A percentile compares a stretch with the other conserved stretches of the same genome.
These are phyloP conservation scores for Avena atlantica DNA, from an alignment of 176 grass and related monocot genomes.

Conservation along the genomic window DNA sequence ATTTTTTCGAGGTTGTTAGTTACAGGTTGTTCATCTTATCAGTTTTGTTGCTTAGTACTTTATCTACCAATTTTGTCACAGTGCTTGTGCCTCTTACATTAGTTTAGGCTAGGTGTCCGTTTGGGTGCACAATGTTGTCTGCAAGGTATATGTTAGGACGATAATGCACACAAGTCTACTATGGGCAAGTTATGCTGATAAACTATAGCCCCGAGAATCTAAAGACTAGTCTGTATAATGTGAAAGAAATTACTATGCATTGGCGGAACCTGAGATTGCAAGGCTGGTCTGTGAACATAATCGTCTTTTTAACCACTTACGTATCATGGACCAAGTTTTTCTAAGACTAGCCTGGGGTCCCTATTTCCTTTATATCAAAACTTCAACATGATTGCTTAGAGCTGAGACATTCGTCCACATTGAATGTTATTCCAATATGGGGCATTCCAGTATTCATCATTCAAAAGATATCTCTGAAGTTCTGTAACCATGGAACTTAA, in stretches of 20 bases:
- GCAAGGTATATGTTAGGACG: neutral
- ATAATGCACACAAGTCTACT: neutral
- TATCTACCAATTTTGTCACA: conserved; percentile 2
- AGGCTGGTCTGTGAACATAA: conserved; percentile 6
- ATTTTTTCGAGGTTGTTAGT: conserved; percentile 18
- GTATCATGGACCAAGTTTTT: conserved; percentile 24
- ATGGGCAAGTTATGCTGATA: conserved; percentile 12
- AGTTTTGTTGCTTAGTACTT: conserved; percentile 16
- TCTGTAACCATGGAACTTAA: neutral
- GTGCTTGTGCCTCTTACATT: neutral
- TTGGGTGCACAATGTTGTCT: conserved; percentile 6
- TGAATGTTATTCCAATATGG: neutral
- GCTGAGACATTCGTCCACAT: neutral
- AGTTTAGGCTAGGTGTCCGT: neutral
- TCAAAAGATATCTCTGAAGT: neutral
- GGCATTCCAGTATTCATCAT: conserved; percentile 13
- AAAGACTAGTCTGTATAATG: neutral
- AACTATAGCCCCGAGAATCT: neutral
- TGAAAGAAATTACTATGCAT: conserved; percentile 25
- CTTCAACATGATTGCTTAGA: neutral
- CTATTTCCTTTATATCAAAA: conserved; percentile 33
- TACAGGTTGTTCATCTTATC: conserved; percentile 31
- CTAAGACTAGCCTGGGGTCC: neutral
- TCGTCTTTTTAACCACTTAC: neutral
- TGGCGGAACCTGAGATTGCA: neutral